phyloP scores from a whole-genome alignment of 768 basidiomycete species.

The Mycena vulgaris region DNA sequence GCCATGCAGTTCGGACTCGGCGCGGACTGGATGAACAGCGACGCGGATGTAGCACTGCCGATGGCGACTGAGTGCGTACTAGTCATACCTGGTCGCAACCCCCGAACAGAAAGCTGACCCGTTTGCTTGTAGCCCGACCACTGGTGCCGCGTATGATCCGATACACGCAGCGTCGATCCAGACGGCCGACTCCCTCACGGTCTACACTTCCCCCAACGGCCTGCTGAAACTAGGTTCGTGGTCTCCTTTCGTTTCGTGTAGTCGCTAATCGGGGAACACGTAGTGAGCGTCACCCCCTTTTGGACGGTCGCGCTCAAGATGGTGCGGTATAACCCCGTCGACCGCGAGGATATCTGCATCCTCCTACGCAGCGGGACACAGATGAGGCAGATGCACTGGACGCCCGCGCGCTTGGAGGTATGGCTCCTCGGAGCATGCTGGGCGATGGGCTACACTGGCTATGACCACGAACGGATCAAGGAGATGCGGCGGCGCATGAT shows the following conservation, averaged over 20 bases:
- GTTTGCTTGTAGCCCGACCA: constrained; percentile 39
- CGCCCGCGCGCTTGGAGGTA: constrained; percentile 62
- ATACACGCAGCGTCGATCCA: constrained; percentile 69
- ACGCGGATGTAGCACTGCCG: constrained; percentile 80
- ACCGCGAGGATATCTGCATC: constrained; percentile 77
- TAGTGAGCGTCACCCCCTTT: constrained; percentile 75
- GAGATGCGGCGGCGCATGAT: constrained; percentile 66
- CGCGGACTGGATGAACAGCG: constrained; percentile 84
- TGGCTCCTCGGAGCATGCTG: constrained; percentile 74
- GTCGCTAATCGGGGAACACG: neutral
- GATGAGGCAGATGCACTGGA: constrained; percentile 70
- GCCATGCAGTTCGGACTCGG: constrained; percentile 67
- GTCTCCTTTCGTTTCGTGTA: neutral
- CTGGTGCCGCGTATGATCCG: constrained; percentile 65
- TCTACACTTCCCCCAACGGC: constrained; percentile 69
- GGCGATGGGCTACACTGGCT: constrained; percentile 74
- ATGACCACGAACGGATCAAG: constrained; percentile 59
- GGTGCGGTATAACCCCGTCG: constrained; percentile 74
- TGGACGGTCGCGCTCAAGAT: constrained; percentile 84
- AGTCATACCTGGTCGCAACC: neutral
- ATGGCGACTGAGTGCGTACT: constrained; percentile 73
- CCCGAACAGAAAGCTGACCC: constrained; percentile 7
- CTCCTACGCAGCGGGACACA: constrained; percentile 73
- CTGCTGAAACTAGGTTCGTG: constrained; percentile 51
- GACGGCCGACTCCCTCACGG: constrained; percentile 70